Base-by-base conservation (phyloP, 129 eudicot species). In the Tagetes patula region DNA sequence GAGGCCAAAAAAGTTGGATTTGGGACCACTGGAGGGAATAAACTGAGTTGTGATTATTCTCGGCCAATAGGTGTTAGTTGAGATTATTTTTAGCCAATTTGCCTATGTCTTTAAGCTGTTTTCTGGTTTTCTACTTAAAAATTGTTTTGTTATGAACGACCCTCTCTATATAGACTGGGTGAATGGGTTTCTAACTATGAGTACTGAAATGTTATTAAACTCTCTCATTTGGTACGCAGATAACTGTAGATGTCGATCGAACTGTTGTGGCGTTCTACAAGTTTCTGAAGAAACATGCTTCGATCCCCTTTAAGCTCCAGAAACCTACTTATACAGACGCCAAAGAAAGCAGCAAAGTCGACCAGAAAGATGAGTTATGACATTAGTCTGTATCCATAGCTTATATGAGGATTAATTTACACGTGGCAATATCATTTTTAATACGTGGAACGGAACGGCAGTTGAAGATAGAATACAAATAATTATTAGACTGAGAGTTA, bases 241-340 rank as follows among this genome's bases (percentile, higher is more conserved):
- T 84, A 56, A 41, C 85, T 31, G 89, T 87, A 59, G 97, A 91
- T 47, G 73, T 70, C 37, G 97, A 91, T 38, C 89, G 97, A 20
- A 91, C 97, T 0, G 97, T 91, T 31, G 86, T 82, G 42, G 97
- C 83, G n/a, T 87, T 87, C 56, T 91, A 91, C 86, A 91, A 91
- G 77, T 91, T 91, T 75, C 71, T 91, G 10, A 87, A 86, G 87
- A 86, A 91, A 71, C 91, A 87, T 59, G 95, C 95, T 27, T 73
- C 95, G 1, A 80, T 87, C 53, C 95, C 97, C 33, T 91, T 91
- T 71, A 91, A 87, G 95, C 95, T 91, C 41, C 87, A 87, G 77
- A 85, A 85, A 76, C 94, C 89, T 32, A 82, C 74, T 74, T 76
- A 76, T 52, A 68, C 86, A 0, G 85, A 75, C 42, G 70, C 78